These are phyloP conservation scores for Penicillium brasilianum DNA, from an alignment of 2,329 filamentous ascomycete genomes.

Conservation along the genomic window DNA sequence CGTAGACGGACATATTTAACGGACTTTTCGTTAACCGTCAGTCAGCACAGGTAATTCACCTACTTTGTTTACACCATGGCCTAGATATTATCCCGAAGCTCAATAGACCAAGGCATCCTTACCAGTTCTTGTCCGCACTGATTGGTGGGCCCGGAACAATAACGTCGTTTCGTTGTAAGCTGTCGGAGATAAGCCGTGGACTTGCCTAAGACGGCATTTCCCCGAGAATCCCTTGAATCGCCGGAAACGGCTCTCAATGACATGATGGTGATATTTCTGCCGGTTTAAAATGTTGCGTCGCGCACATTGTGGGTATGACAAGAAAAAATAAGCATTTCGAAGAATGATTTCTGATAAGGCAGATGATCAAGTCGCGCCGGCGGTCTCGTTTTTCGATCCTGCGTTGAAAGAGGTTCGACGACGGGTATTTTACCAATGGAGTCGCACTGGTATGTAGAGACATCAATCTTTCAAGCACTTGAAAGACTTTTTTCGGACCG, in stretches of 20 bases:
- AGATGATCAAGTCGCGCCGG: constrained; percentile 4
- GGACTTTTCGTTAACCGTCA: background rate
- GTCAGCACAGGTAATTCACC: background rate
- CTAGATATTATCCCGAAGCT: background rate
- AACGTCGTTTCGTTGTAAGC: background rate
- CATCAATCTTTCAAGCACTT: background rate
- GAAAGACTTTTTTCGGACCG: background rate
- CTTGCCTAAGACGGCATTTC: constrained; percentile 12
- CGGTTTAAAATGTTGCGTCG: background rate
- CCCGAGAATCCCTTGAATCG: constrained; percentile 7
- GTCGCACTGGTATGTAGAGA: constrained; percentile 28
- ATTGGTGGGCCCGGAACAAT: background rate
- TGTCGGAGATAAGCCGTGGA: constrained; percentile 14
- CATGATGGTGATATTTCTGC: background rate
- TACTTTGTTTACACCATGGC: background rate
- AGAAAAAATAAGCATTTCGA: background rate
- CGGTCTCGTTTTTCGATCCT: constrained; percentile 38
- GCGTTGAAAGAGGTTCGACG: constrained; percentile 29
- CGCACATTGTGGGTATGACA: background rate
- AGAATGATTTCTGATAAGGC: constrained; percentile 2
- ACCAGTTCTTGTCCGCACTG: background rate
- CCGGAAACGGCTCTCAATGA: constrained; percentile 18
- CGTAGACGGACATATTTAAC: background rate
- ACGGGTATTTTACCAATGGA: constrained; percentile 30
- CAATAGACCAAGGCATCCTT: background rate